These are phyloP conservation scores for Salinomyces thailandicus DNA, from an alignment of 2,329 filamentous ascomycete species.

Conservation along the genomic window DNA sequence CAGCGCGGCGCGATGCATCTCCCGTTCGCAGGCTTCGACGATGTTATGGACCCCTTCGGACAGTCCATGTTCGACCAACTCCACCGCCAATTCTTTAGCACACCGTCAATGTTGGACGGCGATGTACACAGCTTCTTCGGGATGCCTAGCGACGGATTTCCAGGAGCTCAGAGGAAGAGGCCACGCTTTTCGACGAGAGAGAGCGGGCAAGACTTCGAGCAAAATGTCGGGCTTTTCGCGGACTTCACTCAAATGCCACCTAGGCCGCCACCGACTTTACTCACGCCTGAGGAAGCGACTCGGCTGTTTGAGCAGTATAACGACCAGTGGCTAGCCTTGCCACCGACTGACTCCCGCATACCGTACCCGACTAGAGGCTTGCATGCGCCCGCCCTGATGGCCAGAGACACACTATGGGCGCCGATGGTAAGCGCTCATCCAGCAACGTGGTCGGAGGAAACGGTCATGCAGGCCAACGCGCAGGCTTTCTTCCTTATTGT, in stretches of 20 bases:
- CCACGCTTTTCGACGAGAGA: conserved; percentile 9
- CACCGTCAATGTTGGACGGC: conserved; percentile 4
- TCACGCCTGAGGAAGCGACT: conserved; percentile 19
- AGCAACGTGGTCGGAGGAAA: conserved; percentile 23
- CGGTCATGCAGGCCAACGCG: conserved; percentile 23
- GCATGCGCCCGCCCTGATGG: conserved; percentile 13
- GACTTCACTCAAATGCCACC: conserved; percentile 5
- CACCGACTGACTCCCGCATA: conserved; percentile 16
- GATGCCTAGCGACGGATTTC: conserved; percentile 9
- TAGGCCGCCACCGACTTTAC: conserved; percentile 13
- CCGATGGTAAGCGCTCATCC: conserved; percentile 12
- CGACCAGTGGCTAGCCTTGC: conserved; percentile 19
- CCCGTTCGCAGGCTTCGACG: conserved; percentile 11
- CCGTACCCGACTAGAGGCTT: conserved; percentile 24
- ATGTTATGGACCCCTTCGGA: conserved; percentile 7
- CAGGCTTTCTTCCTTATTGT: conserved; percentile 24
- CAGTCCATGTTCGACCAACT: conserved; percentile 13
- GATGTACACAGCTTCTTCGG: conserved; percentile 14
- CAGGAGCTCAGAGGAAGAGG: conserved; percentile 10
- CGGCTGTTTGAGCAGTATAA: conserved; percentile 19
- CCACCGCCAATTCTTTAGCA: conserved; percentile 4
- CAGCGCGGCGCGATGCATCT: conserved; percentile 2
- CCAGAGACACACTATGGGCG: conserved; percentile 19
- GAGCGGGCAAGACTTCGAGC: conserved; percentile 2
- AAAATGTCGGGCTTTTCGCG: not conserved